Evolutionary conservation across 768 basidiomycete genomes (phyloP), one percentile per base, ranked within the genome.

Genomic region (Amylocystis lapponica): DNA sequence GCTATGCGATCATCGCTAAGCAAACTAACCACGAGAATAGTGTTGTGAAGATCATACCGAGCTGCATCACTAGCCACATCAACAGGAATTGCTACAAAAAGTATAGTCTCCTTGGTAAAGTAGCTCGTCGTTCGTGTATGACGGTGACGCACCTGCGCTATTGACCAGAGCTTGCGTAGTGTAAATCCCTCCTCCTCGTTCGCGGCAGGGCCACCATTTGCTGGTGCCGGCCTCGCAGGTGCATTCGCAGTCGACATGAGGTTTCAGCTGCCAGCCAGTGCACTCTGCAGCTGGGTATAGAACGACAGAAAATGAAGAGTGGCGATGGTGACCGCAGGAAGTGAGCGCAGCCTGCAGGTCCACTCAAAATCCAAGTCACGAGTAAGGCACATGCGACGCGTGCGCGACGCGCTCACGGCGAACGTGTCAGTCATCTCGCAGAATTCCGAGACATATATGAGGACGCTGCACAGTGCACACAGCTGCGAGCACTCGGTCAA

Each of bases 21-120:
- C 5, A 29, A 25, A 41, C 30, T 39, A 50, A 8, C 38, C 27
- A 42, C 12, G 6, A 4, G 26, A n/a, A 39, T 23, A 8, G 7
- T 1, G 22, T 9, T 12, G 10, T 16, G 20, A 13, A 7, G 19
- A 23, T 56, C 76, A 32, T 47, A 83, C 84, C 76, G 33, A 86
- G 55, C 59, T 86, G 83, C 31, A 79, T 73, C 33, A 84, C 54
- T n/a, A 70, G 72, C 68, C 75, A 87, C 46, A 83, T 65, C 39
- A 88, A 49, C 32, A 87, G 63, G 17, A 79, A 60, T 86, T 86
- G 84, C 86, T 88, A 39, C 14, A 48, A 23, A 46, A n/a, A n/a
- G n/a, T n/a, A n/a, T n/a, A n/a, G n/a, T 23, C 37, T 45, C 36
- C 30, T 38, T 55, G 37, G 42, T 44, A 27, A 27, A 19, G 22